Percentiles rank a stretch among this genome's conserved stretches.
phyloP scores from a whole-genome alignment of 1,139 yeast genomes.

The Geotrichum klebahnii region DNA sequence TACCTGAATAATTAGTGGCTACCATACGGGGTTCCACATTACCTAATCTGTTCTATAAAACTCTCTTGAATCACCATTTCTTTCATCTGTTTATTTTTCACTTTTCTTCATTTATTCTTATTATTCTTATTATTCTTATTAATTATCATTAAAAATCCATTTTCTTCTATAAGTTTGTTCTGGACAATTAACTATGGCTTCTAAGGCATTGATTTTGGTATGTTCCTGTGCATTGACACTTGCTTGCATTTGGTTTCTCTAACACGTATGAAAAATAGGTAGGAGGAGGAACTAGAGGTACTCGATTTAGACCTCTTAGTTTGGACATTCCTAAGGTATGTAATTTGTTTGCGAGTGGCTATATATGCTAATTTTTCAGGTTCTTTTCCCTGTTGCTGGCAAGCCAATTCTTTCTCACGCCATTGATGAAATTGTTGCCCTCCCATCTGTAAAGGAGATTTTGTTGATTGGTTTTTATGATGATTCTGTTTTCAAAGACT shows the following conservation, averaged over 20 bases:
- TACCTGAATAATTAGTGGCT: too few species aligned
- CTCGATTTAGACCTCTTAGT: slow-evolving; percentile 59
- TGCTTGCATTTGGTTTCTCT: too few species aligned
- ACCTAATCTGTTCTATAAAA: too few species aligned
- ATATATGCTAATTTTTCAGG: slow-evolving; percentile 28
- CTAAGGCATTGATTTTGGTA: slow-evolving; percentile 44
- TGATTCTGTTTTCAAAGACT: slow-evolving; percentile 50
- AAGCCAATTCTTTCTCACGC: slow-evolving; percentile 57
- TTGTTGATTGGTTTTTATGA: slow-evolving; percentile 58
- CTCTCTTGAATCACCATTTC: too few species aligned
- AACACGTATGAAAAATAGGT: slow-evolving; percentile 34
- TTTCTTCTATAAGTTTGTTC: neutral
- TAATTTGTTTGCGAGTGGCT: neutral
- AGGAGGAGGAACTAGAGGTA: slow-evolving; percentile 63
- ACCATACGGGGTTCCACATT: too few species aligned
- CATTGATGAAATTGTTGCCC: slow-evolving; percentile 48
- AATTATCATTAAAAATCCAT: neutral
- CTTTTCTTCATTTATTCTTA: too few species aligned
- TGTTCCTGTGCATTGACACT: too few species aligned
- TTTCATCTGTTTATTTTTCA: too few species aligned
- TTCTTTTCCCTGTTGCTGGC: slow-evolving; percentile 60
- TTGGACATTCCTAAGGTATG: slow-evolving; percentile 52
- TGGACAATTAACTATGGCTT: slow-evolving; percentile 32
- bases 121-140: too few species aligned
- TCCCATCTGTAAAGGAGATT: slow-evolving; percentile 47